phyloP scores from a whole-genome alignment of 2,329 filamentous ascomycete genomes.

The Colletotrichum paranaense region DNA sequence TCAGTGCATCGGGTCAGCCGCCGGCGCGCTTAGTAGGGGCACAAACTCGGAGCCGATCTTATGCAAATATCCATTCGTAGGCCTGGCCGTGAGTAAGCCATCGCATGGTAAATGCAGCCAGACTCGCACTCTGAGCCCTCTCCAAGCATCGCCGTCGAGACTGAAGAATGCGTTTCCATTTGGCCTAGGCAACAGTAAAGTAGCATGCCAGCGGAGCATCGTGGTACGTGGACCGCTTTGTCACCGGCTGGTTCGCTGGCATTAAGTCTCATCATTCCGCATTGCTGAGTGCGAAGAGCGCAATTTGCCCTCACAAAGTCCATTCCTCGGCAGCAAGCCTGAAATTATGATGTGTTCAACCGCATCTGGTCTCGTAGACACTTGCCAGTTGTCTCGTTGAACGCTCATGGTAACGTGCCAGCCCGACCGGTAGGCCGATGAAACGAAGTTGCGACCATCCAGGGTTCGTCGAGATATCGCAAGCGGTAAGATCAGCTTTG shows the following conservation, averaged over 20 bases:
- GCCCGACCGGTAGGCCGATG: constrained; percentile 3
- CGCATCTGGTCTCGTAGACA: background rate
- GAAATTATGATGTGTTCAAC: constrained; percentile 9
- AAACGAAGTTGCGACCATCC: constrained; percentile 20
- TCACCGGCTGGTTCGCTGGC: constrained; percentile 2
- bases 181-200: constrained; percentile 10
- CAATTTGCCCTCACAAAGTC: background rate
- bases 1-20: background rate
- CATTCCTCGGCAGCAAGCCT: constrained; percentile 10
- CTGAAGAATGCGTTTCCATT: constrained; percentile 6
- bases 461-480: background rate
- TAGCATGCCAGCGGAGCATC: constrained; percentile 11
- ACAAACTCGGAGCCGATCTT: background rate
- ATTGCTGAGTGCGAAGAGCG: constrained; percentile 11
- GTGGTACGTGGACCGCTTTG: background rate
- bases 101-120: constrained; percentile 18
- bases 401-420: background rate
- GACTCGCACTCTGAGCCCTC: constrained; percentile 14
- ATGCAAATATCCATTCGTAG: background rate
- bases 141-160: constrained; percentile 12
- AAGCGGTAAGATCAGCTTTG: background rate
- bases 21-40: background rate
- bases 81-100: constrained; percentile 8
- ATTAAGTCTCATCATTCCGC: constrained; percentile 13
- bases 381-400: background rate